Conservation (phyloP, 2,329 filamentous ascomycete genomes). For the Dactylellina drechsleri region DNA sequence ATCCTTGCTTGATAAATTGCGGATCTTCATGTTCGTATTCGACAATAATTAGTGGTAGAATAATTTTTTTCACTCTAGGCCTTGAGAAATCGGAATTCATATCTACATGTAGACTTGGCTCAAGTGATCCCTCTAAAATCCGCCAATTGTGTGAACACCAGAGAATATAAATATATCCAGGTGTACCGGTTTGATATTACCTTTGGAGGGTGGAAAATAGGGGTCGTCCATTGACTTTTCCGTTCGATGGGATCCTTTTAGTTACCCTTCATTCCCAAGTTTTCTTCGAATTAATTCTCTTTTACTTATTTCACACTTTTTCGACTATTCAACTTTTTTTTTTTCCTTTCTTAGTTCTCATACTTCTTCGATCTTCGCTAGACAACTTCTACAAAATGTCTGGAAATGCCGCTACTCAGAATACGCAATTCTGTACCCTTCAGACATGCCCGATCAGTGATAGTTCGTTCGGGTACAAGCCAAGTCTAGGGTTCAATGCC, state of each 20-base stretch:
- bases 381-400: conserved; percentile 8
- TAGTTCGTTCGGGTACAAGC: conserved; percentile 54
- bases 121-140: not conserved
- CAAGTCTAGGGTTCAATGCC: conserved; percentile 55
- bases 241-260: not conserved
- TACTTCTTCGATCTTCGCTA: not conserved
- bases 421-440: conserved; percentile 40
- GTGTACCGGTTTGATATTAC: not conserved
- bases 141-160: not conserved
- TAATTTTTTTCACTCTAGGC: too few species aligned
- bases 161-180: too few species aligned
- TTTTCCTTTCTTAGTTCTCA: not conserved
- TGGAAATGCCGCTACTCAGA: conserved; percentile 19
- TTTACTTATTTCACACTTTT: not conserved
- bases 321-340: not conserved
- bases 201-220: not conserved
- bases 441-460: conserved; percentile 55
- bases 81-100: not conserved
- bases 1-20: too few species aligned
- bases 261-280: too few species aligned
- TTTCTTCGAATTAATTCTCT: too few species aligned
- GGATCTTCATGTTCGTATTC: too few species aligned
- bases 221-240: conserved; percentile 1
- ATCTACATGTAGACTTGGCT: not conserved
- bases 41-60: too few species aligned